A percentile compares a stretch with the other conserved stretches of the same genome.
These are phyloP conservation scores for Aspergillus sp. DNA, from an alignment of 2,329 filamentous ascomycete species.

Conservation along the genomic window DNA sequence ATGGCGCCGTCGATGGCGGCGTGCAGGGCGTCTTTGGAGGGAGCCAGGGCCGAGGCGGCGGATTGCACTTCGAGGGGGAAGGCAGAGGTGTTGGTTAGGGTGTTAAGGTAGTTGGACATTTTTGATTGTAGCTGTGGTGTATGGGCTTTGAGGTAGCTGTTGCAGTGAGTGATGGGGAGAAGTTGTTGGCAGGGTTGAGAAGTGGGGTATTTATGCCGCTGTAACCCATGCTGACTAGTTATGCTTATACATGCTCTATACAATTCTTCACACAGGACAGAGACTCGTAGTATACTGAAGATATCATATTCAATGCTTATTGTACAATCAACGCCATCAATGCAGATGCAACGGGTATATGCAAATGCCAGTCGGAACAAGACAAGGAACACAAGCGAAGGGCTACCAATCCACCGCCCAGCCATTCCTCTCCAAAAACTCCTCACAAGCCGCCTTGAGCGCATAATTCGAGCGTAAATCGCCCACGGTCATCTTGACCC, in stretches of 20 bases:
- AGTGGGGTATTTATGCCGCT: too few species aligned
- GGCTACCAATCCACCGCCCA: conserved; percentile 83
- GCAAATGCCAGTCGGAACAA: conserved; percentile 1
- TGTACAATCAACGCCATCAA: too few species aligned
- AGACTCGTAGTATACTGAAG: too few species aligned
- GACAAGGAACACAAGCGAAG: neutral
- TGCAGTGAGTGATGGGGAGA: too few species aligned
- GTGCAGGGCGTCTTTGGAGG: conserved; percentile 19
- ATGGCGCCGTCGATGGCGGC: conserved; percentile 18
- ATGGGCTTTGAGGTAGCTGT: neutral
- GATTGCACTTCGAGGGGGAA: conserved; percentile 22
- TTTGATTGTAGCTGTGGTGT: conserved; percentile 5
- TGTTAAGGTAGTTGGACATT: conserved; percentile 23
- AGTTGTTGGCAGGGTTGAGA: too few species aligned
- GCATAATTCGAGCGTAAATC: conserved; percentile 77
- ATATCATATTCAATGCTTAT: too few species aligned
- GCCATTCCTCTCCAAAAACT: conserved; percentile 77
- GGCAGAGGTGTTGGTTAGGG: conserved; percentile 19
- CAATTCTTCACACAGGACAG: neutral
- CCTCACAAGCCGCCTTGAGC: conserved; percentile 71
- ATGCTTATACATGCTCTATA: neutral
- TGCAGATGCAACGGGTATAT: neutral
- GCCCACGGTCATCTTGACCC: conserved; percentile 58
- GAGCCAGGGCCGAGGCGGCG: conserved; percentile 16
- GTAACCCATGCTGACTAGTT: too few species aligned